Conservation (phyloP, 176 grass and related monocot genomes). For the Aegilops bicornis region DNA sequence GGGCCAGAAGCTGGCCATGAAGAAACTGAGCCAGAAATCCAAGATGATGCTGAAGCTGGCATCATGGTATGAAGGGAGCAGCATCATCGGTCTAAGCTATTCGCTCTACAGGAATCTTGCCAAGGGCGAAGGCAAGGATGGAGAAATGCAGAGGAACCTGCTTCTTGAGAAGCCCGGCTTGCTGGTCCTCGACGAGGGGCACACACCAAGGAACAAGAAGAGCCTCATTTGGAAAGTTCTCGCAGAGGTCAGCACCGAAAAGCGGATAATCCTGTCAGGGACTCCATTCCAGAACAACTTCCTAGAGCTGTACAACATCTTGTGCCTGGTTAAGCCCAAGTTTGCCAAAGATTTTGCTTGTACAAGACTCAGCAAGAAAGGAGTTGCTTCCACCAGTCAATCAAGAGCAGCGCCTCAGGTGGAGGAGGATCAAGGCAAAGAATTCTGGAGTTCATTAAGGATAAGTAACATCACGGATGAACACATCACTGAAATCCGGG, state of each 20-base stretch:
- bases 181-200: slow-evolving; percentile 78
- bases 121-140: slow-evolving; percentile 16
- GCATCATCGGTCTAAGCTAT: slow-evolving; percentile 79
- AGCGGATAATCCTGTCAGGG: slow-evolving; percentile 71
- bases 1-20: background rate
- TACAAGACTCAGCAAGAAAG: slow-evolving; percentile 21
- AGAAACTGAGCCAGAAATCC: slow-evolving; percentile 42
- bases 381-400: slow-evolving; percentile 12
- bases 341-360: slow-evolving; percentile 49
- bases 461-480: slow-evolving; percentile 49
- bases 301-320: slow-evolving; percentile 69
- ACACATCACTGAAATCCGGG: slow-evolving; percentile 47
- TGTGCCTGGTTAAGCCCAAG: slow-evolving; percentile 63
- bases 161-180: slow-evolving; percentile 59
- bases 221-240: slow-evolving; percentile 63
- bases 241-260: slow-evolving; percentile 49
- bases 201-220: slow-evolving; percentile 66
- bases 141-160: slow-evolving; percentile 22
- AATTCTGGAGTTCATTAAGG: slow-evolving; percentile 59
- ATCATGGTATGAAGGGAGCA: slow-evolving; percentile 58
- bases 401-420: background rate
- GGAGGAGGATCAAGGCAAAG: slow-evolving; percentile 49
- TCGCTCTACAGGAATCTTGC: slow-evolving; percentile 52
- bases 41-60: slow-evolving; percentile 44
- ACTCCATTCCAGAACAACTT: slow-evolving; percentile 87